phyloP scores from a whole-genome alignment of 208 protist genomes.

The Wallacemonas sp. region DNA sequence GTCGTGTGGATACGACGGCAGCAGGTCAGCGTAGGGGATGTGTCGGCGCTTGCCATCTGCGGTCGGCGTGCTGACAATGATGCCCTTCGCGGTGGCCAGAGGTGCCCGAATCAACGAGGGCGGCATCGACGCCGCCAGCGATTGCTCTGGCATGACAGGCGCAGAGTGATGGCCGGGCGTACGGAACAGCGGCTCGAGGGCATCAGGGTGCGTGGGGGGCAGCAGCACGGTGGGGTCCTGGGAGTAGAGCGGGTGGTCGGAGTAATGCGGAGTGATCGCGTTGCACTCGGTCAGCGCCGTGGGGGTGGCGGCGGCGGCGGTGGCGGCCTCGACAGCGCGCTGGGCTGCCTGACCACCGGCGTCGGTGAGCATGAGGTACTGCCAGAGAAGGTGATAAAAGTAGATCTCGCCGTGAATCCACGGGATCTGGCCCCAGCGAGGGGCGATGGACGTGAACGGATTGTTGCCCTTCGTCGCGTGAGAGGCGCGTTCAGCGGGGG shows the following conservation, averaged over 20 bases:
- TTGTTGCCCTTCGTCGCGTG: neutral
- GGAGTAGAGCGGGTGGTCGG: constrained; percentile 48
- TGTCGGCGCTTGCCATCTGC: constrained; percentile 1
- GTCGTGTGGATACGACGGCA: neutral
- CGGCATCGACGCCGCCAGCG: constrained; percentile 9
- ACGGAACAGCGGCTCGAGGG: neutral
- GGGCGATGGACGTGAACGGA: constrained; percentile 17
- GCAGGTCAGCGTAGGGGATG: neutral
- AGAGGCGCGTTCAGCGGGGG: neutral
- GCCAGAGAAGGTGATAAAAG: constrained; percentile 83
- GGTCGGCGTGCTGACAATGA: constrained; percentile 15
- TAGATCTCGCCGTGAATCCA: constrained; percentile 91
- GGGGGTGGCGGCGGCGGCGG: neutral
- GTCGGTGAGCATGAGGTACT: constrained; percentile 68
- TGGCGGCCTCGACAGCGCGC: neutral
- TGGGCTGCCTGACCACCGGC: neutral
- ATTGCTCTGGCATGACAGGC: constrained; percentile 25
- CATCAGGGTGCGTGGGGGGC: neutral
- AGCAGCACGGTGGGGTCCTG: constrained; percentile 26
- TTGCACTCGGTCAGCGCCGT: constrained; percentile 23
- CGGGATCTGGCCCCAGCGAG: constrained; percentile 83
- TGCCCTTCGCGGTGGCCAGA: constrained; percentile 16
- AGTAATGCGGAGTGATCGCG: constrained; percentile 52
- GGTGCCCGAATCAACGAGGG: constrained; percentile 14
- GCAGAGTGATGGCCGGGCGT: constrained; percentile 26